These are phyloP conservation scores for Alternaria sp. DNA, from an alignment of 2,329 filamentous ascomycete genomes.

Conservation along the genomic window DNA sequence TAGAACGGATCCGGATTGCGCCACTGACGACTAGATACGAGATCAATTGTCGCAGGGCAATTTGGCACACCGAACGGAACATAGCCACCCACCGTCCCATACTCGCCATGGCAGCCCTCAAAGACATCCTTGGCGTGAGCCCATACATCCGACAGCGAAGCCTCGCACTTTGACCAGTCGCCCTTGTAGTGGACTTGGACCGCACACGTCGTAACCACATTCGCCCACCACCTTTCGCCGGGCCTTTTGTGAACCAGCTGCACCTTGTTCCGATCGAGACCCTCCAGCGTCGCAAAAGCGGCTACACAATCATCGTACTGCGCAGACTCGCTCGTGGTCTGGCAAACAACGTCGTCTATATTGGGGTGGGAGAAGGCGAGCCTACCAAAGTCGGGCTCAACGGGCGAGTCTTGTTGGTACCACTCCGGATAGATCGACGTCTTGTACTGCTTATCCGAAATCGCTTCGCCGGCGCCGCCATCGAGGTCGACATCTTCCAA, in stretches of 20 bases:
- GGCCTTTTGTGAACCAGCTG: neutral
- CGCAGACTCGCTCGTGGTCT: neutral
- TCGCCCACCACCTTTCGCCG: neutral
- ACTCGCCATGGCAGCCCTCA: neutral
- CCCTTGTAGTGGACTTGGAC: neutral
- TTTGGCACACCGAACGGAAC: neutral
- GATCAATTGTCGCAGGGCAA: neutral
- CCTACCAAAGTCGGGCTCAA: too few relatives aligned
- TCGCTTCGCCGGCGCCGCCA: too few relatives aligned
- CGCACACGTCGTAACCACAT: neutral
- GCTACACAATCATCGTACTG: neutral
- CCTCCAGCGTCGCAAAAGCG: neutral
- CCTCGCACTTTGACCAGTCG: neutral
- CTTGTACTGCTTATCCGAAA: rapidly evolving
- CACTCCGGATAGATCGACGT: neutral
- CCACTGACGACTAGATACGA: neutral
- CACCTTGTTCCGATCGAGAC: neutral
- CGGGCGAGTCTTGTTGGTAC: too few relatives aligned
- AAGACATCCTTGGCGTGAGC: neutral
- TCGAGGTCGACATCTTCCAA: too few relatives aligned
- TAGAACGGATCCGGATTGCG: neutral
- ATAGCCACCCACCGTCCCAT: neutral
- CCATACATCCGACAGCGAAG: neutral
- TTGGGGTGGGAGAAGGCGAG: neutral
- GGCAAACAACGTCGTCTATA: neutral